A percentile compares a stretch with the other conserved stretches of the same genome.
Conservation (phyloP, 2,329 filamentous ascomycete species). For the Sordariomycetes sp. region DNA sequence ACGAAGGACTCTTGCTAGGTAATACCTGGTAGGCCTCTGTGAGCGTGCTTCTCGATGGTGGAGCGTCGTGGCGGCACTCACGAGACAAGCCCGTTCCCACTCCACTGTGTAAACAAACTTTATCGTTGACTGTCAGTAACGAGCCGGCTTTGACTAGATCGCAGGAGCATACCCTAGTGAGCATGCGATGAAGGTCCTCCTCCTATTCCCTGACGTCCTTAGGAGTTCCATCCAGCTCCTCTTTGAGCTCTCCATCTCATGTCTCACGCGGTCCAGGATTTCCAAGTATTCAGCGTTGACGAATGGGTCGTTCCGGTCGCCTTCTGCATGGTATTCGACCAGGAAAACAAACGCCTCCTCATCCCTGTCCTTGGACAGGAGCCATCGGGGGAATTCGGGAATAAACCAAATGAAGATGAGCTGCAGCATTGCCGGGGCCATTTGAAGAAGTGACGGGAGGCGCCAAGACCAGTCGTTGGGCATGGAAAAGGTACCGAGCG, state of each 20-base stretch:
- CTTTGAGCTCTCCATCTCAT: constrained; percentile 29
- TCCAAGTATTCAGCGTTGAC: constrained; percentile 37
- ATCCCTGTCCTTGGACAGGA: neutral
- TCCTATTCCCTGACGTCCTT: constrained; percentile 16
- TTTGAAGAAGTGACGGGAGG: constrained; percentile 24
- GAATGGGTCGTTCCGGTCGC: constrained; percentile 30
- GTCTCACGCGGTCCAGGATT: constrained; percentile 17
- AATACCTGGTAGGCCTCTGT: neutral
- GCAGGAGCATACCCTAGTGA: constrained; percentile 11
- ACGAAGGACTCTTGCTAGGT: constrained; percentile 29
- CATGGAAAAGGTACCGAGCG: constrained; percentile 23
- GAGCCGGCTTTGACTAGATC: constrained; percentile 12
- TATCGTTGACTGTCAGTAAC: constrained; percentile 11
- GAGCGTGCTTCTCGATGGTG: neutral
- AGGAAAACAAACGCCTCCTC: constrained; percentile 30
- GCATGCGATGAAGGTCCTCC: constrained; percentile 21
- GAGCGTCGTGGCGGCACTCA: constrained; percentile 6
- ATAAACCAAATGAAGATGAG: constrained; percentile 36
- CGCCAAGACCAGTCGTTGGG: constrained; percentile 21
- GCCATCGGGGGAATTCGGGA: neutral
- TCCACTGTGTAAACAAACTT: constrained; percentile 26
- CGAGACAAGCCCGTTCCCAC: constrained; percentile 17
- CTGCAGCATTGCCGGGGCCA: constrained; percentile 24
- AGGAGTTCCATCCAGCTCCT: constrained; percentile 17
- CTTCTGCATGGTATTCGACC: constrained; percentile 42